These are phyloP conservation scores for Brassica carinata DNA, from an alignment of 345 rosid genomes.

Conservation along the genomic window DNA sequence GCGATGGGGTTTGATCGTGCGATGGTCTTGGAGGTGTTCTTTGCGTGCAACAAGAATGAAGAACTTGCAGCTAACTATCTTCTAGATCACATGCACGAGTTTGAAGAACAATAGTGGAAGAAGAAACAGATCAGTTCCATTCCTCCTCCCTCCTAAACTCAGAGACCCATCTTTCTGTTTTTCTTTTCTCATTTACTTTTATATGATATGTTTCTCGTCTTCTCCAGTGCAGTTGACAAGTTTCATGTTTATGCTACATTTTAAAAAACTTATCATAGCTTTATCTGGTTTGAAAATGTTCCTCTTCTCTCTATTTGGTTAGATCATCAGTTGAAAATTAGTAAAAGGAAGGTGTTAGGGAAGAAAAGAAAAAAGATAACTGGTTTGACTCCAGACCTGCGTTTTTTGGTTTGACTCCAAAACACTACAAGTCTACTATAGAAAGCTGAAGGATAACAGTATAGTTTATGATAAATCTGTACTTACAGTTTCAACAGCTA, in stretches of 20 bases:
- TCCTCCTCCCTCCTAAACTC: conserved; percentile 30
- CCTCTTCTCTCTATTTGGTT: background rate
- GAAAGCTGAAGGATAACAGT: too few relatives aligned
- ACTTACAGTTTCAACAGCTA: too few relatives aligned
- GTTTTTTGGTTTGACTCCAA: background rate
- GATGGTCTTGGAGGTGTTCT: conserved; percentile 76
- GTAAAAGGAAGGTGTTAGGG: background rate
- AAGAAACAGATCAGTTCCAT: conserved; percentile 23
- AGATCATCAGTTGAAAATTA: background rate
- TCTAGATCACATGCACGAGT: conserved; percentile 88
- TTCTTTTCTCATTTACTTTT: conserved; percentile 8
- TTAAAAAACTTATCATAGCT: conserved; percentile 34
- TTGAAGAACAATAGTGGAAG: conserved; percentile 63
- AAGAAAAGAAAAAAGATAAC: background rate
- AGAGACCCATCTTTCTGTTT: conserved; percentile 31
- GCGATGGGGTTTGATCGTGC: conserved; percentile 90
- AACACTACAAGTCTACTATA: too few relatives aligned
- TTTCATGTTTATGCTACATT: conserved; percentile 37
- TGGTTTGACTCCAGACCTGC: background rate
- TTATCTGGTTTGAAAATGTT: conserved; percentile 32
- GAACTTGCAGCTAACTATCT: conserved; percentile 95
- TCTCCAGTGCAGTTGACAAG: conserved; percentile 35
- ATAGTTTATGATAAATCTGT: too few relatives aligned
- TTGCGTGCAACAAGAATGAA: conserved; percentile 95
- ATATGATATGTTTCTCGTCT: conserved; percentile 21